Evolutionary conservation across 768 basidiomycete species (phyloP), one percentile per base, ranked within the genome.

Genomic region (Amanita thiersii): DNA sequence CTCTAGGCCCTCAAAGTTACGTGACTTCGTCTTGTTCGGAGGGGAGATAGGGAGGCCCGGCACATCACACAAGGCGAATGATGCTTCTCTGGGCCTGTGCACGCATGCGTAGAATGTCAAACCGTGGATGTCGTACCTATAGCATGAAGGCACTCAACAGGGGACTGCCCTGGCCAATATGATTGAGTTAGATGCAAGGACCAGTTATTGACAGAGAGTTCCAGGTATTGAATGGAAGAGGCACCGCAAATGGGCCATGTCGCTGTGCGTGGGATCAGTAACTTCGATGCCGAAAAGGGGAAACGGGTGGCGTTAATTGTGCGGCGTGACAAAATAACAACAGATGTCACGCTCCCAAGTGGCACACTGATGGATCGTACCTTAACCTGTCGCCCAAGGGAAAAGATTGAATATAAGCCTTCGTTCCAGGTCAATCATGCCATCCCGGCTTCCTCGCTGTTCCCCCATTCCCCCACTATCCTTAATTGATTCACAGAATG

Each of bases 401-500:
- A 21, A 31, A 17, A 20, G 15, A 12, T 25, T n/a, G 17, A n/a
- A 23, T 42, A 42, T 42, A 42, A 42, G 35, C 32, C 24, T 33
- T 23, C 20, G 24, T 7, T 25, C n/a, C 14, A 19, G 23, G 31
- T 18, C 15, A 11, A 34, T 34, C 23, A 43, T 43, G 44, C 32
- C 23, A 36, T 36, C 18, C 42, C 48, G 47, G 38, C 40, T 42
- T 40, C 30, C 15, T 21, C 30, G 31, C 20, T 24, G 25, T n/a
- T 15, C 26, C 20, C 39, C 21, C 31, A 48, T 25, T 23, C 31
- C 17, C 14, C 21, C 45, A 32, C 38, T 49, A 14, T 40, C 40
- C 24, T 30, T 40, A 3, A 15, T 48, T 40, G 34, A 45, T 42
- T 39, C 21, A 29, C 25, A 50, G 24, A 35, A 55, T 58, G 54